A percentile compares a stretch with the other conserved stretches of the same genome.
phyloP scores from a whole-genome alignment of 108 stramenopile species.

The Fragilariopsis cylindrus region DNA sequence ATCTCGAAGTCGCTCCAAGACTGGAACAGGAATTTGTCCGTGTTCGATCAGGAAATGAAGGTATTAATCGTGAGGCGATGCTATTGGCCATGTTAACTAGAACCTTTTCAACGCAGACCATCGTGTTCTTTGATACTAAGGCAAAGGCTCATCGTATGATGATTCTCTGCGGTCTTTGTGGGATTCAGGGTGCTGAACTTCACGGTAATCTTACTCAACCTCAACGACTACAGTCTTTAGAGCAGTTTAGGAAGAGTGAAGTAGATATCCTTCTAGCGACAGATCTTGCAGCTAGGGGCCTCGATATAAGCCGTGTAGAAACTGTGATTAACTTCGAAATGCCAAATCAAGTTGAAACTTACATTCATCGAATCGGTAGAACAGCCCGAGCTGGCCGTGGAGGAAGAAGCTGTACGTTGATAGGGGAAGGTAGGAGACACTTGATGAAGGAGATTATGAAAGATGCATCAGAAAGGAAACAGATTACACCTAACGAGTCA shows the following conservation, averaged over 20 bases:
- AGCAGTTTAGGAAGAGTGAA: conserved; percentile 86
- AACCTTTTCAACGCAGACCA: conserved; percentile 80
- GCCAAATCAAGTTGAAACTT: conserved; percentile 91
- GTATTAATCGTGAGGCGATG: conserved; percentile 89
- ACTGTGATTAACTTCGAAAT: conserved; percentile 98
- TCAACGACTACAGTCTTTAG: conserved; percentile 89
- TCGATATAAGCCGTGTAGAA: conserved; percentile 89
- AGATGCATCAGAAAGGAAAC: conserved; percentile 73
- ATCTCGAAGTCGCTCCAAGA: conserved; percentile 86
- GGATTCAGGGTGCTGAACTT: conserved; percentile 87
- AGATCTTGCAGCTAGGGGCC: conserved; percentile 96
- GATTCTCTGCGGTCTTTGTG: conserved; percentile 84
- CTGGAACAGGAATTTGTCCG: conserved; percentile 97
- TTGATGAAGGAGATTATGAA: conserved; percentile 91
- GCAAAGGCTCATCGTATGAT: conserved; percentile 86
- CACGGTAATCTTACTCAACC: conserved; percentile 94
- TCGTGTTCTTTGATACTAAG: conserved; percentile 97
- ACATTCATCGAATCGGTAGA: conserved; percentile 96
- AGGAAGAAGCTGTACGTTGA: conserved; percentile 92
- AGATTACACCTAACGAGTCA: conserved; percentile 20
- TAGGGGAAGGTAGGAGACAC: conserved; percentile 87
- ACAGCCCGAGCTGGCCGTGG: conserved; percentile 96
- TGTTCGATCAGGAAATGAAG: conserved; percentile 81
- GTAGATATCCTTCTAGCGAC: conserved; percentile 94
- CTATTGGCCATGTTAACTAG: conserved; percentile 84